These are phyloP conservation scores for Fusarium austroafricanum DNA, from an alignment of 2,329 filamentous ascomycete genomes.

Conservation along the genomic window DNA sequence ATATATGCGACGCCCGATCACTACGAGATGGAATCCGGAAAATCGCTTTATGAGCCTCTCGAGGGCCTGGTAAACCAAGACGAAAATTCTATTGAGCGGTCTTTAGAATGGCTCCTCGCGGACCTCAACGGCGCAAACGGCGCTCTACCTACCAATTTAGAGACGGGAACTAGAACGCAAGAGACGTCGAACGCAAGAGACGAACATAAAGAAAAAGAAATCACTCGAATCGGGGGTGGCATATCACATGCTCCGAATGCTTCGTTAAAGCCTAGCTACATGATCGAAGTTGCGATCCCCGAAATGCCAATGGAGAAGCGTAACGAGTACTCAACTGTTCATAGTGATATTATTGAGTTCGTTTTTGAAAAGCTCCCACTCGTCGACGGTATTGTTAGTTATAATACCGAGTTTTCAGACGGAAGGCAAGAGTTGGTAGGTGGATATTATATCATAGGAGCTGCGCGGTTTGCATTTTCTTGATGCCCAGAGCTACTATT, in stretches of 20 bases:
- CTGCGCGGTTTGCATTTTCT: not conserved
- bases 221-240: not conserved
- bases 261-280: not conserved
- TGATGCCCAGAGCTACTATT: not conserved
- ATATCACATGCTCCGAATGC: not conserved
- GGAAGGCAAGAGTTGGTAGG: slow-evolving; percentile 60
- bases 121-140: slow-evolving; percentile 9
- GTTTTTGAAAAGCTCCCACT: slow-evolving; percentile 49
- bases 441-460: slow-evolving; percentile 23
- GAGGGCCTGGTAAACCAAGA: not conserved
- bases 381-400: slow-evolving; percentile 45
- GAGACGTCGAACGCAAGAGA: not conserved
- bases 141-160: not conserved
- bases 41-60: slow-evolving; percentile 15
- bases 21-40: slow-evolving; percentile 32
- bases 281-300: slow-evolving; percentile 50
- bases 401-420: slow-evolving; percentile 59
- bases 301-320: slow-evolving; percentile 43
- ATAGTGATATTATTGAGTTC: slow-evolving; percentile 54
- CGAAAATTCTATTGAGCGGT: slow-evolving; percentile 17
- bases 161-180: not conserved
- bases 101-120: slow-evolving; percentile 15
- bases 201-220: not conserved
- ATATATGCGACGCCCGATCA: slow-evolving; percentile 7
- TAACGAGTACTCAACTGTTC: slow-evolving; percentile 47